Base-by-base conservation (phyloP, 495 filamentous ascomycete species). In the Podospora anserina region DNA sequence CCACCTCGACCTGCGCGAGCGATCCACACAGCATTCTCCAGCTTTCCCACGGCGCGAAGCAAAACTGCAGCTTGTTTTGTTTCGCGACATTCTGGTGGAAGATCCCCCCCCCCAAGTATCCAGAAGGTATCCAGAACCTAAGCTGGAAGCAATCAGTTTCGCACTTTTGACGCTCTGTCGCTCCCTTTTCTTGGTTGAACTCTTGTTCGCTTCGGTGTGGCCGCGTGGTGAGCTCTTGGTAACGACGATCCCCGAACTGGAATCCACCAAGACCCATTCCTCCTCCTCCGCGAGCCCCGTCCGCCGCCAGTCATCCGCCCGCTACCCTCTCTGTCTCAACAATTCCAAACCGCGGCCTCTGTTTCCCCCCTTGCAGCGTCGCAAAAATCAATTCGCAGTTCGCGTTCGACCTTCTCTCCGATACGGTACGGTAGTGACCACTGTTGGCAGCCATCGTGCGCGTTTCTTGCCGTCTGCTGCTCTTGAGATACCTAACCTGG, bases 311-410 rank as follows among this genome's bases (percentile, higher is more conserved):
- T 26, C 32, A 28, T 32, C 61, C 34, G 2, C 34, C 32, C 61
- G 11, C 34, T 18, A n/a, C 34, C 34, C 61, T 63, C 61, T 23
- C 61, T 63, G 61, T 49, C 61, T 53, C 61, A 63, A 53, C 61
- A 39, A 53, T 63, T 63, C 34, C 16, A 32, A 63, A 0, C 16
- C 18, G 1, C 1, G 56, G 4, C 32, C 30, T 49, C 26, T 49
- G 15, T 20, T 16, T 49, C n/a, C 19, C 19, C 27, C 34, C 34
- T 63, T 18, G 30, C 30, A 32, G 30, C 7, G 30, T 32, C 30
- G 30, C 30, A 32, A 32, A 32, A 1, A 32, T 32, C 30, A 32
- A 32, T 32, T 6, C 30, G 4, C 30, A 32, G 7, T 32, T 32
- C 30, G 30, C 0, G 4, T 0, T 6, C 30, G 30, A 32, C 30